Evolutionary conservation across 768 basidiomycete species (phyloP).

Genomic region (Mycena venus): DNA sequence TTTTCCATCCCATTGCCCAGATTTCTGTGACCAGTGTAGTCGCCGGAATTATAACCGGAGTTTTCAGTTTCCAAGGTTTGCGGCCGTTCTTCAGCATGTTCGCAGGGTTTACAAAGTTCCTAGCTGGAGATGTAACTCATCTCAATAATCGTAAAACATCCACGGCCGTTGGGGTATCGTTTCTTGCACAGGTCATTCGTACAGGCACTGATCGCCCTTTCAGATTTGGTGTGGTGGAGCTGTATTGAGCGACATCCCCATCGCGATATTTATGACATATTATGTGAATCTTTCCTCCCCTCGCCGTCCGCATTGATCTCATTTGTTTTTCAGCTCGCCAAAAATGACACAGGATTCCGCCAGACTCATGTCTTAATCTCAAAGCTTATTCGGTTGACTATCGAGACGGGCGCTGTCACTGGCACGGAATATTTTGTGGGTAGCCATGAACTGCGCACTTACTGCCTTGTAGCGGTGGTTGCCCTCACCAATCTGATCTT

Average conservation of each 20-base stretch:
- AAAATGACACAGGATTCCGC: slow-evolving; percentile 39
- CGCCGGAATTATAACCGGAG: neutral
- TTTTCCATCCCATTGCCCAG: neutral
- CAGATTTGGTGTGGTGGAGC: slow-evolving; percentile 34
- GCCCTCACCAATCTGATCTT: slow-evolving; percentile 42
- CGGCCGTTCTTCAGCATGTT: no score
- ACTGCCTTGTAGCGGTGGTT: slow-evolving; percentile 33
- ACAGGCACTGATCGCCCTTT: neutral
- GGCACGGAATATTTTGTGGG: slow-evolving; percentile 28
- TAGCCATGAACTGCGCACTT: neutral
- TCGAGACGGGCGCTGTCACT: slow-evolving; percentile 45
- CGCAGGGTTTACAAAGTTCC: neutral
- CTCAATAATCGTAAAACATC: slow-evolving; percentile 5
- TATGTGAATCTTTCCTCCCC: slow-evolving; percentile 27
- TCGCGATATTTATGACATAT: slow-evolving; percentile 44
- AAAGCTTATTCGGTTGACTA: slow-evolving; percentile 40
- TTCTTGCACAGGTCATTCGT: neutral
- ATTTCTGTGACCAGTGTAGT: neutral
- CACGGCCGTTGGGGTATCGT: neutral
- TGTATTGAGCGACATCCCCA: slow-evolving; percentile 44
- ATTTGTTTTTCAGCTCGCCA: slow-evolving; percentile 27
- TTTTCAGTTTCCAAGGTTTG: neutral
- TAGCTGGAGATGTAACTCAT: neutral
- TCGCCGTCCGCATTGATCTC: neutral
- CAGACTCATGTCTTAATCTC: slow-evolving; percentile 39